These are phyloP conservation scores for Boletus subcaerulescens DNA, from an alignment of 768 basidiomycete species.

Conservation along the genomic window DNA sequence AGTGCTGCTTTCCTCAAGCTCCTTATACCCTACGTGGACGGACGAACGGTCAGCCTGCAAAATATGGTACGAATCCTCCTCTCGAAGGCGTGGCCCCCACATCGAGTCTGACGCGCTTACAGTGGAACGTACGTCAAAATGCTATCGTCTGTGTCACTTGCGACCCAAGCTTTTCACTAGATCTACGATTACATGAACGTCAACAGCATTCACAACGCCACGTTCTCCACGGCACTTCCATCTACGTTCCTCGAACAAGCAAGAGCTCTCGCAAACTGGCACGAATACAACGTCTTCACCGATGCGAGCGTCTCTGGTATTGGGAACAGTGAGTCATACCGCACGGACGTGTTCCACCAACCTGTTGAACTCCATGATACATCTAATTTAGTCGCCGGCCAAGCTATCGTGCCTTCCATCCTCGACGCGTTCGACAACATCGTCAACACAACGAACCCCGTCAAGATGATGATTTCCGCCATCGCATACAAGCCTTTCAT, in stretches of 20 bases:
- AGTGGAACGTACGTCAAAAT: constrained; percentile 45
- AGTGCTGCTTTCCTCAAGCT: constrained; percentile 46
- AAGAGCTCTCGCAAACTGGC: constrained; percentile 64
- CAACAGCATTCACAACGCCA: constrained; percentile 60
- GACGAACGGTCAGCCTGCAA: constrained; percentile 47
- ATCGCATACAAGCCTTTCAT: constrained; percentile 78
- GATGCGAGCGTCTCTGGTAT: constrained; percentile 51
- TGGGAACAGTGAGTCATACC: constrained; percentile 51
- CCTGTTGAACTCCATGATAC: neutral
- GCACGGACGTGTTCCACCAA: neutral
- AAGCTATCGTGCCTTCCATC: constrained; percentile 60
- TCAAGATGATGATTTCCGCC: constrained; percentile 57
- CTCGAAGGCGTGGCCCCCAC: neutral
- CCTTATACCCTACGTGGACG: constrained; percentile 52
- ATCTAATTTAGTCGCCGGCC: constrained; percentile 54
- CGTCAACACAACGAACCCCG: constrained; percentile 44
- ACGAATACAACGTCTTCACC: constrained; percentile 69
- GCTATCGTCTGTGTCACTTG: neutral
- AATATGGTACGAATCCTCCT: constrained; percentile 49
- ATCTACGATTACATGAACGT: constrained; percentile 76
- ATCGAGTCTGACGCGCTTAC: constrained; percentile 4
- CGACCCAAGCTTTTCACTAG: constrained; percentile 29
- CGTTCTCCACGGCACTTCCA: constrained; percentile 49
- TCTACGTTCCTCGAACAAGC: constrained; percentile 49
- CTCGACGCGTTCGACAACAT: constrained; percentile 52